phyloP scores from a whole-genome alignment of 768 basidiomycete genomes.

The Candolleomyces efflorescens region DNA sequence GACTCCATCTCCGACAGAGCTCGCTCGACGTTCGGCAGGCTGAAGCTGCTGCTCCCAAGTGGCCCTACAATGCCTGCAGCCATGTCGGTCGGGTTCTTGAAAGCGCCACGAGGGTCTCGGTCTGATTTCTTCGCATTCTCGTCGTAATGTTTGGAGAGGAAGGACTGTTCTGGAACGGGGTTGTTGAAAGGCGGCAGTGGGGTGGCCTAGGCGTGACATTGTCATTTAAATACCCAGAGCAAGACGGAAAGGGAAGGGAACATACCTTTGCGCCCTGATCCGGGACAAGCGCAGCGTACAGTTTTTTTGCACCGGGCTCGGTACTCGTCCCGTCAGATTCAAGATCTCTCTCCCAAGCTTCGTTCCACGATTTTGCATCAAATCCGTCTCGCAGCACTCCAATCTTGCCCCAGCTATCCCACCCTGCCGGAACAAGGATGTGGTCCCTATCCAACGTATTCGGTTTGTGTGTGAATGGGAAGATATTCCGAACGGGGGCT shows the following conservation, averaged over 20 bases:
- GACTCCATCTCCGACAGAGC: slow-evolving; percentile 87
- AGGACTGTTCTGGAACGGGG: slow-evolving; percentile 84
- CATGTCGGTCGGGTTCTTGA: slow-evolving; percentile 71
- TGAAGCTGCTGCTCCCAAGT: slow-evolving; percentile 82
- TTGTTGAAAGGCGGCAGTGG: slow-evolving; percentile 74
- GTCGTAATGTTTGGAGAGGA: slow-evolving; percentile 89
- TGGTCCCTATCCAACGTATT: slow-evolving; percentile 92
- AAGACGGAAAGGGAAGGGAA: slow-evolving; percentile 4
- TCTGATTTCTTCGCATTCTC: slow-evolving; percentile 87
- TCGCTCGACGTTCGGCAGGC: slow-evolving; percentile 81
- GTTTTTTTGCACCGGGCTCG: slow-evolving; percentile 58
- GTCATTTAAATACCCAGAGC: neutral
- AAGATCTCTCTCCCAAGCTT: slow-evolving; percentile 75
- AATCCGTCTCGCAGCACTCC: slow-evolving; percentile 87
- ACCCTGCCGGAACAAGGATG: slow-evolving; percentile 90
- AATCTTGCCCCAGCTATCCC: slow-evolving; percentile 99
- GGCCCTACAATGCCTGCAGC: slow-evolving; percentile 88
- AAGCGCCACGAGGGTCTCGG: slow-evolving; percentile 83
- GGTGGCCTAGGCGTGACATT: slow-evolving; percentile 39
- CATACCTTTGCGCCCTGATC: slow-evolving; percentile 72
- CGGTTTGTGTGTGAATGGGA: slow-evolving; percentile 83
- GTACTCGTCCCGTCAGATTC: slow-evolving; percentile 37
- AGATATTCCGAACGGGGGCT: slow-evolving; percentile 68
- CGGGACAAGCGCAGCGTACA: slow-evolving; percentile 70
- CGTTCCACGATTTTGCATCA: slow-evolving; percentile 75